Conservation (phyloP, 2,329 filamentous ascomycete genomes). For the Xylariales sp. region DNA sequence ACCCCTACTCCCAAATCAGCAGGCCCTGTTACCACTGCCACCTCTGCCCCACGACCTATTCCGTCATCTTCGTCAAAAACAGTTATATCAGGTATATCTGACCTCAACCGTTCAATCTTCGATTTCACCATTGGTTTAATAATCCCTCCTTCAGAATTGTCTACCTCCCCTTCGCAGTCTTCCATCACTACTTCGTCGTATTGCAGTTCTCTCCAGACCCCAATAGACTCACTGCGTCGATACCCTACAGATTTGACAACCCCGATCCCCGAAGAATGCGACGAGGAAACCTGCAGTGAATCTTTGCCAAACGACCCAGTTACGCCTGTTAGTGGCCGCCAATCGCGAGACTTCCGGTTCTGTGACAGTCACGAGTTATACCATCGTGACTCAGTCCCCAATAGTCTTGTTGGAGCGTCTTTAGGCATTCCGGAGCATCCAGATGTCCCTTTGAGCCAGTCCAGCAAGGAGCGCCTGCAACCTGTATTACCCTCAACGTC, state of each 20-base stretch:
- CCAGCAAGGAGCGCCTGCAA: slow-evolving; percentile 39
- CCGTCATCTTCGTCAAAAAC: slow-evolving; percentile 30
- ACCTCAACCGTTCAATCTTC: slow-evolving; percentile 30
- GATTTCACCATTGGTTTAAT: slow-evolving; percentile 31
- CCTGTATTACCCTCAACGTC: slow-evolving; percentile 29
- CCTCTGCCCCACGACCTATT: slow-evolving; percentile 36
- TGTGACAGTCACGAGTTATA: slow-evolving; percentile 55
- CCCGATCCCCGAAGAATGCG: slow-evolving; percentile 67
- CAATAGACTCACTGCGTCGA: slow-evolving; percentile 57
- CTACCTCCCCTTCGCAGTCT: slow-evolving; percentile 38
- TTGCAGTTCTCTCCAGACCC: slow-evolving; percentile 36
- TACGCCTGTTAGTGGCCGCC: slow-evolving; percentile 69
- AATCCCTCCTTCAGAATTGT: slow-evolving; percentile 36
- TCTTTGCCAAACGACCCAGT: slow-evolving; percentile 67
- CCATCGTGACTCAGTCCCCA: slow-evolving; percentile 45
- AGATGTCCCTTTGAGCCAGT: slow-evolving; percentile 37
- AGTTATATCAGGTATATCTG: slow-evolving; percentile 35
- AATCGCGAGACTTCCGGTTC: slow-evolving; percentile 65
- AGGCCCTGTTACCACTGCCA: slow-evolving; percentile 18
- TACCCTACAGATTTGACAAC: slow-evolving; percentile 62
- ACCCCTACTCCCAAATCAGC: slow-evolving; percentile 9
- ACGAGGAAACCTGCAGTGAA: slow-evolving; percentile 69
- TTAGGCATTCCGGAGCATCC: slow-evolving; percentile 40
- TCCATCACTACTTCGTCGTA: slow-evolving; percentile 48
- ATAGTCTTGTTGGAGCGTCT: slow-evolving; percentile 37